Evolutionary conservation across 1,284 basidiomycete species (phyloP).

Genomic region (Chondrostereum purpureum): DNA sequence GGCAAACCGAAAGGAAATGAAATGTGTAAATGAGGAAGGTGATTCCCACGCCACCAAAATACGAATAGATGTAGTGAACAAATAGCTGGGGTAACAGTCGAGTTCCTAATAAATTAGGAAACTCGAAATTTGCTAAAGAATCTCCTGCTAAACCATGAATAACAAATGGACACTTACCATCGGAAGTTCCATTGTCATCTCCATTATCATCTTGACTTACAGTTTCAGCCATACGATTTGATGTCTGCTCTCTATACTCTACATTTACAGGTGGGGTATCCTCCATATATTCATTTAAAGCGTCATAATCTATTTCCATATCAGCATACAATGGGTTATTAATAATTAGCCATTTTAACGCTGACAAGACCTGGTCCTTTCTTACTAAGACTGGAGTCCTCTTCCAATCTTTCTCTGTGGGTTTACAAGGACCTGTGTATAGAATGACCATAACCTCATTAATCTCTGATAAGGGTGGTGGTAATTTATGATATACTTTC

Average conservation of each 20-base stretch:
- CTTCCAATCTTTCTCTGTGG: no score
- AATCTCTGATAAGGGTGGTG: conserved; percentile 29
- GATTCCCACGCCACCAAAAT: no score
- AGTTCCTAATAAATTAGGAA: no score
- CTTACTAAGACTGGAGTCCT: conserved; percentile 29
- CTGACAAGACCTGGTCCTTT: conserved; percentile 20
- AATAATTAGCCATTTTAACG: conserved; percentile 30
- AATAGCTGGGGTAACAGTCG: no score
- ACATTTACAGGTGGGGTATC: conserved; percentile 23
- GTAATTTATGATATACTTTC: conserved; percentile 26
- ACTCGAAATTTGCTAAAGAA: no score
- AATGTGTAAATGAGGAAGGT: no score
- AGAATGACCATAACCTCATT: no score
- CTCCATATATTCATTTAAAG: conserved; percentile 26
- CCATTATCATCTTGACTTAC: conserved; percentile 21
- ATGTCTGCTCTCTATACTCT: conserved; percentile 16
- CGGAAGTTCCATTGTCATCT: conserved; percentile 23
- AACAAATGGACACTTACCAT: conserved; percentile 29
- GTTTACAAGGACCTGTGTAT: conserved; percentile 25
- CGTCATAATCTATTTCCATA: conserved; percentile 26
- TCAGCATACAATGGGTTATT: conserved; percentile 32
- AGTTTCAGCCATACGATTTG: conserved; percentile 17
- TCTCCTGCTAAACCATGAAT: conserved; percentile 29
- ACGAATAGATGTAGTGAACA: no score
- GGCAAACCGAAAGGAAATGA: no score